Conservation (phyloP, 306 rosid species). For the Vigna unguiculata region DNA sequence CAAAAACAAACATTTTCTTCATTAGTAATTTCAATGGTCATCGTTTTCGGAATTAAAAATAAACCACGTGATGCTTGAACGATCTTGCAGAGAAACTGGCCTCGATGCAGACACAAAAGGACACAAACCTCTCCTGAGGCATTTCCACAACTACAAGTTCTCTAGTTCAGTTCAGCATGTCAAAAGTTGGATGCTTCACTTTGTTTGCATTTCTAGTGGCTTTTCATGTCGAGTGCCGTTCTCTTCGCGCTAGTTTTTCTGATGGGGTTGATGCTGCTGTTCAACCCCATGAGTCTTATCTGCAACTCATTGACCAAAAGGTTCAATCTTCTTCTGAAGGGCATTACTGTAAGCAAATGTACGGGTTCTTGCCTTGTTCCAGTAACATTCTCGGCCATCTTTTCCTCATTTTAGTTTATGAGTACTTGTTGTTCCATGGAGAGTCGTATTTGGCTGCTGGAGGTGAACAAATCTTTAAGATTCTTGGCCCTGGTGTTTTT, state of each 20-base stretch:
- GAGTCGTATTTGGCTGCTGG: slow-evolving; percentile 64
- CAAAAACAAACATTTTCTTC: neutral
- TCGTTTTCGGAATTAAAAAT: neutral
- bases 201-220: slow-evolving; percentile 13
- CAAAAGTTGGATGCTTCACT: slow-evolving; percentile 28
- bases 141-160: neutral
- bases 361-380: slow-evolving; percentile 71
- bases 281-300: slow-evolving; percentile 19
- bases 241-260: slow-evolving; percentile 42
- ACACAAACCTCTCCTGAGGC: neutral
- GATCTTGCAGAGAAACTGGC: neutral
- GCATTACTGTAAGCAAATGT: slow-evolving; percentile 56
- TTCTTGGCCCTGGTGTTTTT: slow-evolving; percentile 70
- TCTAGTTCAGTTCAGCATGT: slow-evolving; percentile 25
- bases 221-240: slow-evolving; percentile 43
- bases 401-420: slow-evolving; percentile 61
- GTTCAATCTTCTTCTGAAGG: slow-evolving; percentile 21
- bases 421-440: slow-evolving; percentile 64
- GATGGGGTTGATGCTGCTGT: slow-evolving; percentile 44
- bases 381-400: slow-evolving; percentile 53
- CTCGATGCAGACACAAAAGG: neutral
- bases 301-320: slow-evolving; percentile 25
- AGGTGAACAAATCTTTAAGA: slow-evolving; percentile 60
- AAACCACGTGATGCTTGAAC: slow-evolving; percentile 2
- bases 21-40: slow-evolving; percentile 14